Conservation (phyloP, 345 rosid species). For the Melaleuca quinquenervia region DNA sequence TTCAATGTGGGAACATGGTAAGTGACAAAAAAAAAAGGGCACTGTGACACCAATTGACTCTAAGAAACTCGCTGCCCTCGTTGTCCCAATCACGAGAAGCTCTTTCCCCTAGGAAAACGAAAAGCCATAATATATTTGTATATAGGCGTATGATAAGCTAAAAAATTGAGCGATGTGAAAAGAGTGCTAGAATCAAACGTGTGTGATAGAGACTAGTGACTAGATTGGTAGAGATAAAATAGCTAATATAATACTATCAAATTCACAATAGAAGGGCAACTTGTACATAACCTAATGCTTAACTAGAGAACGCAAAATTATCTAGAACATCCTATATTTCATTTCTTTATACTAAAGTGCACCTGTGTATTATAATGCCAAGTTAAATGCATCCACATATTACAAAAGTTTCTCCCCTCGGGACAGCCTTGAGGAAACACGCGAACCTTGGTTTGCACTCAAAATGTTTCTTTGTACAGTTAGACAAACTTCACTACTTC, state of each 20-base stretch:
- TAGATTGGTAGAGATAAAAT: not conserved
- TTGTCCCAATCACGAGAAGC: slow-evolving; percentile 85
- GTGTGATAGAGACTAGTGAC: not conserved
- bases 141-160: too few relatives aligned
- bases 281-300: not conserved
- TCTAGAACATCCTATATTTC: not conserved
- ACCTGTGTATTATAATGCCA: too few relatives aligned
- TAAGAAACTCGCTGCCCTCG: slow-evolving; percentile 74
- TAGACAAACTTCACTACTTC: too few relatives aligned
- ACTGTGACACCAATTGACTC: slow-evolving; percentile 66
- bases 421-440: not conserved
- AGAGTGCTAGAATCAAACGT: not conserved
- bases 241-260: not conserved
- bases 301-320: not conserved
- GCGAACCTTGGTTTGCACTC: not conserved
- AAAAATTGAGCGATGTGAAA: not conserved
- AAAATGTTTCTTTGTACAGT: too few relatives aligned
- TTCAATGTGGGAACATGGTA: slow-evolving; percentile 62
- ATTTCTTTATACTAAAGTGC: not conserved
- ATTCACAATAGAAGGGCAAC: not conserved
- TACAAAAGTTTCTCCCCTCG: not conserved
- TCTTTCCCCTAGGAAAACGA: slow-evolving; percentile 59
- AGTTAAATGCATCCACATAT: too few relatives aligned
- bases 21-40: slow-evolving; percentile 64
- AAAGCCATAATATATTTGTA: not conserved